Percentiles rank a stretch among this genome's conserved stretches.
These are phyloP conservation scores for Peronospora belbahrii DNA, from an alignment of 352 stramenopile genomes.

Conservation along the genomic window DNA sequence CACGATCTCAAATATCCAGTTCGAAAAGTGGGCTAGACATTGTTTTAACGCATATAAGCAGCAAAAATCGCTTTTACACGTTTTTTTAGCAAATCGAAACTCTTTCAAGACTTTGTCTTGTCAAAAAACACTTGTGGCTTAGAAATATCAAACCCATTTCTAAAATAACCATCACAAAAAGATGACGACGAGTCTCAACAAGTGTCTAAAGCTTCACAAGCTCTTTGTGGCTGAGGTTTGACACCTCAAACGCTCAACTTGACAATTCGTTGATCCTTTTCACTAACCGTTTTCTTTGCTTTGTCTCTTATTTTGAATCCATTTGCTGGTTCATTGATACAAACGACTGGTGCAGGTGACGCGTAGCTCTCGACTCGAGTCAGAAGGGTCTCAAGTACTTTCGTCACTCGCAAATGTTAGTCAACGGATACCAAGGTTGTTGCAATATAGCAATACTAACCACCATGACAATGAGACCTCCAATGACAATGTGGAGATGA, in stretches of 20 bases:
- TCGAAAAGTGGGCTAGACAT: too few species aligned
- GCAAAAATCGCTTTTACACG: too few species aligned
- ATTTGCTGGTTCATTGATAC: background rate
- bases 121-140: too few species aligned
- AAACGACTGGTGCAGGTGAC: constrained; percentile 31
- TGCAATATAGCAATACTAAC: constrained; percentile 6
- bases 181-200: constrained; percentile 45
- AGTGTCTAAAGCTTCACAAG: constrained; percentile 58
- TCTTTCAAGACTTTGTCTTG: too few species aligned
- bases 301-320: background rate
- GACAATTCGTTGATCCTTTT: background rate
- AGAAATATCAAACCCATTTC: too few species aligned
- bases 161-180: too few species aligned
- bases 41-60: too few species aligned
- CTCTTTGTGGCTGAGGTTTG: constrained; percentile 51
- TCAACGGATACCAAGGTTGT: constrained; percentile 42
- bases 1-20: too few species aligned
- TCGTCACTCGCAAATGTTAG: constrained; percentile 65
- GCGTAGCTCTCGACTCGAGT: constrained; percentile 44
- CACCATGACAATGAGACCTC: background rate
- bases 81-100: too few species aligned
- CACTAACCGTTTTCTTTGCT: background rate
- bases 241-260: background rate
- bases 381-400: constrained; percentile 53
- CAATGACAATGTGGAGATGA: constrained; percentile 6